Percentiles rank a stretch among this genome's conserved stretches.
These are phyloP conservation scores for Bombardia bombarda DNA, from an alignment of 495 filamentous ascomycete species.

Conservation along the genomic window DNA sequence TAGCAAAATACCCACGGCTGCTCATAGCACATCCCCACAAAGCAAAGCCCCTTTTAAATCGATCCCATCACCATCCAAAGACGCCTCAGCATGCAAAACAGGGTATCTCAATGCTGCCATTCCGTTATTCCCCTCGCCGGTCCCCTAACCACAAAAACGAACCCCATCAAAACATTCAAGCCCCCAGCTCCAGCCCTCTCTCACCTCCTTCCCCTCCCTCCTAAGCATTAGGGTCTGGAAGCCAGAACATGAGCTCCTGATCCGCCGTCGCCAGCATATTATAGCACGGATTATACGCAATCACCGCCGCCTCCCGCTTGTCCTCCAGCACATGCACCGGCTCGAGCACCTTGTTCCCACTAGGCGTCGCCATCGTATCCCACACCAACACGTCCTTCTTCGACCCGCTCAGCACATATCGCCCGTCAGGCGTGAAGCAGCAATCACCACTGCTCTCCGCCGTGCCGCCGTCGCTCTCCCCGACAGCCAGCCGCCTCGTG, in stretches of 20 bases:
- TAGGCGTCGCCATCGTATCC: conserved; percentile 57
- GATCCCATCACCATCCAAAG: neutral
- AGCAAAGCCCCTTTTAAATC: no score
- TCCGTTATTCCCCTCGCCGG: neutral
- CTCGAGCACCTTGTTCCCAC: conserved; percentile 51
- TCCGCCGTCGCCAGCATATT: conserved; percentile 87
- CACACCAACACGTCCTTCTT: conserved; percentile 70
- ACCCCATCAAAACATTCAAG: neutral
- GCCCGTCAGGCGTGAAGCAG: conserved; percentile 80
- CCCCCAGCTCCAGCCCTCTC: no score
- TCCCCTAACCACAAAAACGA: neutral
- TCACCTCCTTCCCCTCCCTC: no score
- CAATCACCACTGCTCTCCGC: conserved; percentile 62
- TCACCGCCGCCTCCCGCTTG: conserved; percentile 57
- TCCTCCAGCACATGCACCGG: conserved; percentile 58
- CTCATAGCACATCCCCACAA: no score
- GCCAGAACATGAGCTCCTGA: conserved; percentile 82
- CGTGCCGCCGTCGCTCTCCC: conserved; percentile 30
- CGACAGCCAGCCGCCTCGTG: conserved; percentile 38
- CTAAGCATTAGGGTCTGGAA: conserved; percentile 62
- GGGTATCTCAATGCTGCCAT: conserved; percentile 16
- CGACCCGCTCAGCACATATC: conserved; percentile 74
- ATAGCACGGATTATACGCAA: conserved; percentile 83
- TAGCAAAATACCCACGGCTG: no score
- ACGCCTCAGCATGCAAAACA: conserved; percentile 1